phyloP scores from a whole-genome alignment of 1,139 yeast species.

The Candida dubliniensis region DNA sequence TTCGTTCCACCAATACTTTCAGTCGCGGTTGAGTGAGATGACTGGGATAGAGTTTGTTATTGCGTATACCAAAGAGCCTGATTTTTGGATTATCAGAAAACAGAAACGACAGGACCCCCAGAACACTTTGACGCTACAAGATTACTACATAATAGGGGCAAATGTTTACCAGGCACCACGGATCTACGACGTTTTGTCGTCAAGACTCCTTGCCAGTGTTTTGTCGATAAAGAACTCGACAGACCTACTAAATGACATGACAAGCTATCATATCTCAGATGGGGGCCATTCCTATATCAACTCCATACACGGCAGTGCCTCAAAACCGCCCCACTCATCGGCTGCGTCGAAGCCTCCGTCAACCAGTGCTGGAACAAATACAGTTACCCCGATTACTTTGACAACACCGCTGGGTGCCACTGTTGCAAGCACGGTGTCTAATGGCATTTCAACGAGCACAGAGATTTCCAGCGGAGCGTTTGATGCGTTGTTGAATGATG shows the following conservation, averaged over 20 bases:
- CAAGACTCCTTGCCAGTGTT: conserved; percentile 40
- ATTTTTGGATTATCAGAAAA: conserved; percentile 86
- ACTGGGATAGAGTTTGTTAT: conserved; percentile 83
- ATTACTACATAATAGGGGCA: conserved; percentile 87
- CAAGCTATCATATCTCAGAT: conserved; percentile 36
- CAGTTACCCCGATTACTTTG: conserved; percentile 22
- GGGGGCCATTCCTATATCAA: conserved; percentile 35
- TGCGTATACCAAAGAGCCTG: conserved; percentile 78
- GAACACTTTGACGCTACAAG: conserved; percentile 55
- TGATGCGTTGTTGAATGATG: conserved; percentile 31
- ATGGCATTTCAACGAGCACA: conserved; percentile 13
- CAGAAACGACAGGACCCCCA: conserved; percentile 57
- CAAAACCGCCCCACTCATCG: conserved; percentile 8
- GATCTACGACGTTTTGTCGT: conserved; percentile 39
- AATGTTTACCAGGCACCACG: conserved; percentile 89
- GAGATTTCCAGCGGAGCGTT: conserved; percentile 33
- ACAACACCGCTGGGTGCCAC: conserved; percentile 26
- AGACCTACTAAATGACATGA: conserved; percentile 35
- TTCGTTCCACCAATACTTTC: conserved; percentile 44
- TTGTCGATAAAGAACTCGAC: conserved; percentile 38
- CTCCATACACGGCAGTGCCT: conserved; percentile 12
- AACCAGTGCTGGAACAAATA: conserved; percentile 11
- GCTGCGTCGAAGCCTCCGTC: conserved; percentile 11
- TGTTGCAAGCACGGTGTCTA: conserved; percentile 9
- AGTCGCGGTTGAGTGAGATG: conserved; percentile 68